Conservation (phyloP, 2,329 filamentous ascomycete genomes). For the Furcasterigmium furcatum region DNA sequence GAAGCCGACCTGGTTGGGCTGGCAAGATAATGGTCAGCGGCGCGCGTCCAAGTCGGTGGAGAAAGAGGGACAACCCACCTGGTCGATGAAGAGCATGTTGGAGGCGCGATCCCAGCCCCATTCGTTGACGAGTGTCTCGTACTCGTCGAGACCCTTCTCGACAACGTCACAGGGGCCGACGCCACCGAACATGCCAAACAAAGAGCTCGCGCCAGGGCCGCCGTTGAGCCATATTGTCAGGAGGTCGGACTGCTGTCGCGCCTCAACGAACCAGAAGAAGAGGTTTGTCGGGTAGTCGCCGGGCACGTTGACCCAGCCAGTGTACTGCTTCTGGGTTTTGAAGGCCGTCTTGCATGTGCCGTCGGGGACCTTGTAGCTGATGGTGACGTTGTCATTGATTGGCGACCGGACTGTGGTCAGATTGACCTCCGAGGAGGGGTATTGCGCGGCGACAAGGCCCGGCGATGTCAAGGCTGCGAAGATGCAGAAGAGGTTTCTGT, state of each 20-base stretch:
- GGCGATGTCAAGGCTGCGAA: slow-evolving; percentile 1
- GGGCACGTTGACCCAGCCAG: slow-evolving; percentile 65
- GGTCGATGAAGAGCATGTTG: slow-evolving; percentile 55
- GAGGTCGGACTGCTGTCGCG: slow-evolving; percentile 35
- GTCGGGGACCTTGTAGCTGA: slow-evolving; percentile 61
- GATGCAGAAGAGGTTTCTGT: slow-evolving; percentile 3
- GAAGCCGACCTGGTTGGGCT: slow-evolving; percentile 69
- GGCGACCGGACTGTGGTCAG: slow-evolving; percentile 59
- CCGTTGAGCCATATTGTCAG: slow-evolving; percentile 65
- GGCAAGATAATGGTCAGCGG: slow-evolving; percentile 19
- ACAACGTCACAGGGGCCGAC: slow-evolving; percentile 52
- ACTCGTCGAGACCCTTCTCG: slow-evolving; percentile 39
- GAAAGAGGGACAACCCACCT: slow-evolving; percentile 30
- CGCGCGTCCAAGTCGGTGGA: slow-evolving; percentile 16
- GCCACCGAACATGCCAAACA: slow-evolving; percentile 62
- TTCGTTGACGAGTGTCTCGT: slow-evolving; percentile 52
- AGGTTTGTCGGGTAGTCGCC: slow-evolving; percentile 48
- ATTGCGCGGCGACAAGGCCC: slow-evolving; percentile 7
- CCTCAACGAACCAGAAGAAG: slow-evolving; percentile 49
- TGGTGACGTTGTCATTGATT: slow-evolving; percentile 59
- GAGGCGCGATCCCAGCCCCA: slow-evolving; percentile 63
- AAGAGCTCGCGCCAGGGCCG: slow-evolving; percentile 61
- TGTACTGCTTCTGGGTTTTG: slow-evolving; percentile 63
- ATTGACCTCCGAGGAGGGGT: slow-evolving; percentile 22
- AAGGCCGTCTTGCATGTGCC: slow-evolving; percentile 66